Evolutionary conservation across 1,284 basidiomycete genomes (phyloP).

Genomic region (Tylopilus sp.): DNA sequence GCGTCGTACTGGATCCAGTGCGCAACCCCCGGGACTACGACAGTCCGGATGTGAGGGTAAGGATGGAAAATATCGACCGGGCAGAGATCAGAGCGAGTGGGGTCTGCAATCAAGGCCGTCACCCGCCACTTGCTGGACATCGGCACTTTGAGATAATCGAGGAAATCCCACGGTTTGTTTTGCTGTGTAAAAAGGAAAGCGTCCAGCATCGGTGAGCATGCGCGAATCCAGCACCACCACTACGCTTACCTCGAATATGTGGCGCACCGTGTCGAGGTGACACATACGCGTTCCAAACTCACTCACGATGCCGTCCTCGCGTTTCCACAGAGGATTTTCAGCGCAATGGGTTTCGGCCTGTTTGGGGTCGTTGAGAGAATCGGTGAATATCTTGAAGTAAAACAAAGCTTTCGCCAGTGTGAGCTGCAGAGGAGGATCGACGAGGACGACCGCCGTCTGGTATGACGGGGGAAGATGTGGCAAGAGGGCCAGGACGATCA

Average conservation of each 20-base stretch:
- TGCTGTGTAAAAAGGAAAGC: conserved; percentile 5
- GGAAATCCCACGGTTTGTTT: conserved; percentile 24
- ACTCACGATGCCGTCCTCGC: conserved; percentile 14
- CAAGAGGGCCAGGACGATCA: conserved; percentile 14
- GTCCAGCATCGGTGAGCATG: background rate
- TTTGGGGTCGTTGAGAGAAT: conserved; percentile 1
- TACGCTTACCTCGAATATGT: conserved; percentile 12
- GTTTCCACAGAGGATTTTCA: conserved; percentile 22
- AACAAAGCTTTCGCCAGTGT: background rate
- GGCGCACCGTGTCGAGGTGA: conserved; percentile 7
- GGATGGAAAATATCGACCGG: conserved; percentile 11
- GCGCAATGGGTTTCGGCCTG: conserved; percentile 1
- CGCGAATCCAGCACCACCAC: background rate
- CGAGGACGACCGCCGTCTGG: conserved; percentile 19
- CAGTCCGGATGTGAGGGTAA: conserved; percentile 14
- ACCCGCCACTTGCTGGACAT: conserved; percentile 15
- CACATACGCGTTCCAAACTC: conserved; percentile 20
- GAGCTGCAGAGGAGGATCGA: background rate
- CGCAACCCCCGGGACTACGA: conserved; percentile 15
- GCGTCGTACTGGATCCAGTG: conserved; percentile 30
- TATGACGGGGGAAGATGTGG: conserved; percentile 12
- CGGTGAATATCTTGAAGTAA: background rate
- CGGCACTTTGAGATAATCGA: conserved; percentile 6
- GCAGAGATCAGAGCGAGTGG: conserved; percentile 1
- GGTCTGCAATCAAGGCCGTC: conserved; percentile 21